Conservation (phyloP, 148 eudicot genomes). For the Rhododendron vialii region DNA sequence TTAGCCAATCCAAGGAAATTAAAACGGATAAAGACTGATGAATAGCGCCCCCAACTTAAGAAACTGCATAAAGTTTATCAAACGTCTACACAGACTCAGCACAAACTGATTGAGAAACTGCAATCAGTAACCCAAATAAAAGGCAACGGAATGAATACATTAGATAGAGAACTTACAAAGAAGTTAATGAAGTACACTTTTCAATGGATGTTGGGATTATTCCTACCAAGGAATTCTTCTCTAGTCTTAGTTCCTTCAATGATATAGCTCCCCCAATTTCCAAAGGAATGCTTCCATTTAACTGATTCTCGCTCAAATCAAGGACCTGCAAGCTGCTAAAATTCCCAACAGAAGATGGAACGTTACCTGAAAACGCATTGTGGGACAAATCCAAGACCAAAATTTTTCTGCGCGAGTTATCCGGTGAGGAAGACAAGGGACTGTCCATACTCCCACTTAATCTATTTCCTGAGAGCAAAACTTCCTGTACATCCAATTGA, state of each 20-base stretch:
- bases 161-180: constrained; percentile 49
- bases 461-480: constrained; percentile 61
- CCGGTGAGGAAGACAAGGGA: constrained; percentile 39
- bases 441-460: constrained; percentile 48
- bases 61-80: not conserved
- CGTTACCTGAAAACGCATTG: constrained; percentile 51
- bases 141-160: not conserved
- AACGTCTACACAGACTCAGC: not conserved
- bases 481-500: constrained; percentile 48
- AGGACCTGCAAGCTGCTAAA: constrained; percentile 51
- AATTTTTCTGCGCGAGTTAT: constrained; percentile 39
- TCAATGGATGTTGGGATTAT: constrained; percentile 56
- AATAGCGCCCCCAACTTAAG: not conserved
- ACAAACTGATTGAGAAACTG: not conserved
- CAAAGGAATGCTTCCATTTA: constrained; percentile 59
- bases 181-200: constrained; percentile 47
- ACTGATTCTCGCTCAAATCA: constrained; percentile 58
- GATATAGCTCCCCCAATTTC: constrained; percentile 64
- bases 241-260: constrained; percentile 50
- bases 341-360: constrained; percentile 55
- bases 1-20: not conserved
- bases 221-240: constrained; percentile 53
- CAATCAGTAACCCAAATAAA: not conserved
- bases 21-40: not conserved
- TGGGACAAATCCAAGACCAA: constrained; percentile 65